A percentile compares a stretch with the other conserved stretches of the same genome.
These are phyloP conservation scores for Aspergillus sp. DNA, from an alignment of 2,329 filamentous ascomycete genomes.

Conservation along the genomic window DNA sequence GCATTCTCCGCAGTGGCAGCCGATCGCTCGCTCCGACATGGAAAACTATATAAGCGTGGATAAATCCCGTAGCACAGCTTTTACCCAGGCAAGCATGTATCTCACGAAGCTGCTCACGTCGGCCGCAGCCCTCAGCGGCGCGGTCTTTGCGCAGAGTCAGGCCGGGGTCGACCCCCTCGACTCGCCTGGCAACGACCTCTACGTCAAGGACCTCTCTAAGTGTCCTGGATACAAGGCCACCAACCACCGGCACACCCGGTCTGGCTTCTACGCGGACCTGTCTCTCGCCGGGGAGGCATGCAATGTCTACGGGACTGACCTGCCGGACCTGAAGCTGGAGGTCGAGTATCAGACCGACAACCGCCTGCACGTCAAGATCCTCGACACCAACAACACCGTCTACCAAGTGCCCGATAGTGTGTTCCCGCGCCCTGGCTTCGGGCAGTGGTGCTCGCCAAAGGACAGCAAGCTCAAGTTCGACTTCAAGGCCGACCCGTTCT, in stretches of 20 bases:
- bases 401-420: slow-evolving; percentile 74
- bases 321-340: slow-evolving; percentile 56
- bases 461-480: slow-evolving; percentile 53
- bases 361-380: slow-evolving; percentile 71
- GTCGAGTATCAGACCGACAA: slow-evolving; percentile 63
- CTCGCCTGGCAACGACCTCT: slow-evolving; percentile 31
- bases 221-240: slow-evolving; percentile 42
- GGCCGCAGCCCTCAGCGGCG: slow-evolving; percentile 12
- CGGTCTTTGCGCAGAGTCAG: slow-evolving; percentile 16
- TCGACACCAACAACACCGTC: slow-evolving; percentile 66
- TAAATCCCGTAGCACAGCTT: neutral
- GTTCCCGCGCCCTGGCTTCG: slow-evolving; percentile 58
- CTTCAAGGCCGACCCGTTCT: slow-evolving; percentile 61
- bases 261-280: slow-evolving; percentile 67
- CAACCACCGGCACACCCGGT: slow-evolving; percentile 29
- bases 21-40: neutral
- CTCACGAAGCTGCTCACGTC: slow-evolving; percentile 14
- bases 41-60: neutral
- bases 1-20: neutral
- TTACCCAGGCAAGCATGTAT: slow-evolving; percentile 9
- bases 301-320: slow-evolving; percentile 60
- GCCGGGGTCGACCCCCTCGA: slow-evolving; percentile 26
- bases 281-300: slow-evolving; percentile 66
- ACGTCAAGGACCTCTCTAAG: slow-evolving; percentile 47
- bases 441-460: slow-evolving; percentile 31